Evolutionary conservation across 208 protist species (phyloP).

Genomic region (Zelonia costaricensis): DNA sequence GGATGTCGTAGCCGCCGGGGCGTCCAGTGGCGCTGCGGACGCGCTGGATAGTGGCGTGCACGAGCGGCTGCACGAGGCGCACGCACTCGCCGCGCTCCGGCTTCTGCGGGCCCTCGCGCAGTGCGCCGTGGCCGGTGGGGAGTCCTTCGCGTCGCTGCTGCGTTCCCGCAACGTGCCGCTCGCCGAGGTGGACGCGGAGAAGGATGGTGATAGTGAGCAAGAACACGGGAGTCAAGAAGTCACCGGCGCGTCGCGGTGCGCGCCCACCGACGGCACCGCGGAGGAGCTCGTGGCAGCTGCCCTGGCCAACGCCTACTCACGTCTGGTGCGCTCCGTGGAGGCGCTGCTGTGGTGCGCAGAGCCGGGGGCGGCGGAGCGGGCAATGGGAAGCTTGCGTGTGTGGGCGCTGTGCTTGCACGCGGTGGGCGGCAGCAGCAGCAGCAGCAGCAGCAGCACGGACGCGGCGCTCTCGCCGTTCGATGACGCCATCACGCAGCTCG

Average conservation of each 20-base stretch:
- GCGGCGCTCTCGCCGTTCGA: too few species aligned
- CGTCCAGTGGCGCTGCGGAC: too few species aligned
- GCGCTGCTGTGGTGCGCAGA: constrained; percentile 6
- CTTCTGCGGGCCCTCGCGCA: constrained; percentile 20
- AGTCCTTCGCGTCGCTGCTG: too few species aligned
- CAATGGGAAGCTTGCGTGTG: constrained; percentile 10
- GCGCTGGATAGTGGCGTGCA: too few species aligned
- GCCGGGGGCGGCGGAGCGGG: constrained; percentile 7
- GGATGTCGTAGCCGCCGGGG: too few species aligned
- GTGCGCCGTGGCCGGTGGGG: constrained; percentile 16
- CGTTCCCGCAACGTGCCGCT: too few species aligned
- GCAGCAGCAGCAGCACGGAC: too few species aligned
- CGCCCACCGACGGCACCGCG: neutral
- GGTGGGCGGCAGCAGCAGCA: too few species aligned
- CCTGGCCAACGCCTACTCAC: constrained; percentile 15
- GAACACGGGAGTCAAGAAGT: too few species aligned
- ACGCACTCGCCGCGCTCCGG: constrained; percentile 21
- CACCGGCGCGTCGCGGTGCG: too few species aligned
- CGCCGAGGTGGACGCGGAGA: too few species aligned
- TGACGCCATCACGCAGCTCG: neutral
- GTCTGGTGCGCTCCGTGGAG: constrained; percentile 23
- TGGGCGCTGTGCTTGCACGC: constrained; percentile 19
- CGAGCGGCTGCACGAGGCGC: constrained; percentile 4
- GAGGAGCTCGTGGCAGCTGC: constrained; percentile 15
- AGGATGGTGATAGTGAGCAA: too few species aligned